phyloP scores from a whole-genome alignment of 495 filamentous ascomycete species.

The Neurospora tetraspora region DNA sequence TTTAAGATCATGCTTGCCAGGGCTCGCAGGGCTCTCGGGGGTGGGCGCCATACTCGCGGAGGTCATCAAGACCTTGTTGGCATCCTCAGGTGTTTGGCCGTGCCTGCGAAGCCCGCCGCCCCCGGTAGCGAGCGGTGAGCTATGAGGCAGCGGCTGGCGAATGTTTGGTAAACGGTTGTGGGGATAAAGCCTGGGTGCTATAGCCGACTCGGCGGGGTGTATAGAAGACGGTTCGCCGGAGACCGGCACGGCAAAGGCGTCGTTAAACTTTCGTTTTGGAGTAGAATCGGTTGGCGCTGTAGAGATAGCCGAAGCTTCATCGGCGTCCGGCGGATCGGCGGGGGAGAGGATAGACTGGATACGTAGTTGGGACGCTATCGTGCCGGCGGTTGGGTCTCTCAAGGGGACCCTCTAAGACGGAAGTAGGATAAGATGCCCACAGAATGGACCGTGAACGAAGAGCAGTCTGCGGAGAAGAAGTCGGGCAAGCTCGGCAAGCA shows the following conservation, averaged over 20 bases:
- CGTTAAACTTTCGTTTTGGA: constrained; percentile 29
- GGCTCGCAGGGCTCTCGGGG: constrained; percentile 21
- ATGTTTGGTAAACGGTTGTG: constrained; percentile 14
- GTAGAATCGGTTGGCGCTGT: constrained; percentile 14
- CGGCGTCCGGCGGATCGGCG: constrained; percentile 30
- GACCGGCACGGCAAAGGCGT: constrained; percentile 23
- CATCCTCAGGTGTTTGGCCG: constrained; percentile 18
- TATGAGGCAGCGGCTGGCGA: constrained; percentile 21
- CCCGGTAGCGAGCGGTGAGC: constrained; percentile 16
- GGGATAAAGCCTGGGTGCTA: constrained; percentile 1
- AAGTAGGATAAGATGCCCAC: background rate
- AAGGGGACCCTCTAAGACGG: constrained; percentile 18
- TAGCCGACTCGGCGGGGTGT: constrained; percentile 7
- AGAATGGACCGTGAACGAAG: background rate
- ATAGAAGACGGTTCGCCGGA: constrained; percentile 11
- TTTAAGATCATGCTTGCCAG: constrained; percentile 28
- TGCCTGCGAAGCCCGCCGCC: constrained; percentile 12
- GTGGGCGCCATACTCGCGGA: constrained; percentile 19
- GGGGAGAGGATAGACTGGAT: constrained; percentile 41
- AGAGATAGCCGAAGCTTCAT: constrained; percentile 23
- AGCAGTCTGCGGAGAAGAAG: background rate
- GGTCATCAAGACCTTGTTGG: constrained; percentile 7
- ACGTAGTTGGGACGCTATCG: constrained; percentile 39
- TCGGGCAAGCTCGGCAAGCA: background rate
- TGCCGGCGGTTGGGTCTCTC: constrained; percentile 33